Percentiles rank a stretch among this genome's conserved stretches.
phyloP scores from a whole-genome alignment of 371 early-diverging fungal species.

The Mortierella sp. region DNA sequence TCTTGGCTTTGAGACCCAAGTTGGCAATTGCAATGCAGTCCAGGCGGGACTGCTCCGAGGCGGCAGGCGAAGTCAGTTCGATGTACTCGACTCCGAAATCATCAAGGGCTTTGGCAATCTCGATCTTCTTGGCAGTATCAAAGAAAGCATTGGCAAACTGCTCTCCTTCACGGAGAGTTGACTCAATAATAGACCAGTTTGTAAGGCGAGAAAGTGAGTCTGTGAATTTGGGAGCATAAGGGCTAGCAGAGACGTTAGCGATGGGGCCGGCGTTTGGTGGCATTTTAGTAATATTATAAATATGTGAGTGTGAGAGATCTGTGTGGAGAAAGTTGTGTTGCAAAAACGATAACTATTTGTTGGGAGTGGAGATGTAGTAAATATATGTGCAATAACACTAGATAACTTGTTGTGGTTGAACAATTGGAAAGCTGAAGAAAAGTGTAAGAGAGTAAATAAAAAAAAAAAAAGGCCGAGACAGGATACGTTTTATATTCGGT shows the following conservation, averaged over 20 bases:
- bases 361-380: background rate
- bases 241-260: constrained; percentile 56
- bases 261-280: constrained; percentile 56
- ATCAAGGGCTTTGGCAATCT: constrained; percentile 96
- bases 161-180: constrained; percentile 97
- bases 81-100: constrained; percentile 97
- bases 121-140: constrained; percentile 94
- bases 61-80: constrained; percentile 96
- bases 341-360: background rate
- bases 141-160: constrained; percentile 99
- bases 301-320: constrained; percentile 7
- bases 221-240: constrained; percentile 71
- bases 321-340: background rate
- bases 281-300: constrained; percentile 13
- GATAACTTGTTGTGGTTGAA: background rate
- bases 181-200: constrained; percentile 96
- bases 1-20: constrained; percentile 96
- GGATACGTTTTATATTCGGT: constrained; percentile 11
- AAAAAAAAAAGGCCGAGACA: background rate
- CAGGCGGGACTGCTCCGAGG: constrained; percentile 92
- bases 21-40: constrained; percentile 93
- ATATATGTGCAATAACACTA: background rate
- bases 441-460: constrained; percentile 2
- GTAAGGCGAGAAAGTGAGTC: constrained; percentile 88
- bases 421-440: background rate